Evolutionary conservation across 1,284 basidiomycete genomes (phyloP).

Genomic region (Leucoagaricus sp.): DNA sequence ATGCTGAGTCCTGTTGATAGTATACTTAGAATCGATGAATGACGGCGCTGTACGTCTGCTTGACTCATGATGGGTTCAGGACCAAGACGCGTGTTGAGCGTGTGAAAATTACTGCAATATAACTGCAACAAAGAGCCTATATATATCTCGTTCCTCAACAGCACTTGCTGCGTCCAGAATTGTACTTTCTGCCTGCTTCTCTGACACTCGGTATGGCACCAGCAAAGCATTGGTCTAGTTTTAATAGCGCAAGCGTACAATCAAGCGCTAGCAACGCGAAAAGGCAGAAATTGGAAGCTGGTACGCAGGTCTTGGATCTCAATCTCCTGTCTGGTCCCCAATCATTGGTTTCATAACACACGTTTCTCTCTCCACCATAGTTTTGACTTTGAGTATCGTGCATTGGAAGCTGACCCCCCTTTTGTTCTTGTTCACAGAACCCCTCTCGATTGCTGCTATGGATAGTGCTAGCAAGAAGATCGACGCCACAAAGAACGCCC

Average conservation of each 20-base stretch:
- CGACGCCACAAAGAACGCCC: slow-evolving; percentile 36
- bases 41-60: no score
- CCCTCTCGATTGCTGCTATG: slow-evolving; percentile 8
- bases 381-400: not conserved
- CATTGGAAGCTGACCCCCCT: not conserved
- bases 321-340: not conserved
- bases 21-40: no score
- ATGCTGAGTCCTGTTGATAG: not conserved
- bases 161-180: not conserved
- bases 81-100: not conserved
- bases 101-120: not conserved
- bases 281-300: slow-evolving; percentile 25
- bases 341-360: not conserved
- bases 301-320: slow-evolving; percentile 22
- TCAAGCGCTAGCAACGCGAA: slow-evolving; percentile 18
- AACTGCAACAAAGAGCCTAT: not conserved
- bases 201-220: not conserved
- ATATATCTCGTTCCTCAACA: not conserved
- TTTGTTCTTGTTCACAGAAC: not conserved
- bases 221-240: slow-evolving; percentile 11
- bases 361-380: not conserved
- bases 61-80: not conserved
- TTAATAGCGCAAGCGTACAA: slow-evolving; percentile 14
- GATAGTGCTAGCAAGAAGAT: slow-evolving; percentile 8
- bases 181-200: not conserved